Base-by-base conservation (phyloP, 2,329 filamentous ascomycete genomes). In the Fusarium proliferatum region DNA sequence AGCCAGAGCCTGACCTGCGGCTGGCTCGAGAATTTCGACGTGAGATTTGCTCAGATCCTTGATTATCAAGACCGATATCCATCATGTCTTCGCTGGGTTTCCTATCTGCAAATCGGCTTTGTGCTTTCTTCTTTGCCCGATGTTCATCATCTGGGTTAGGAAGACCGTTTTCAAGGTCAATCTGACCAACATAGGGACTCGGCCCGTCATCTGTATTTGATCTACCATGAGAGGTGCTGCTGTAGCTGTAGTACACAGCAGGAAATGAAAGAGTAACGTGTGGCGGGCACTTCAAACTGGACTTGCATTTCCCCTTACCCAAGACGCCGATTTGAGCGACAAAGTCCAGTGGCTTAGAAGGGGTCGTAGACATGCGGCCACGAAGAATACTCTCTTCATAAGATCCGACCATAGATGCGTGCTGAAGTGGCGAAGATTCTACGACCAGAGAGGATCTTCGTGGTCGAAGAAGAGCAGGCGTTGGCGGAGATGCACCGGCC, bases 331-430 rank as follows among this genome's bases (percentile, higher is more conserved):
- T 98, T 80, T 98, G 95, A 34, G 96, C 96, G 10, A 97, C 88
- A 79, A 99, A 99, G 74, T 97, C 92, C 10, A 99, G 85, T 10
- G 96, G 96, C 74, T 94, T 95, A 2, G 96, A 98, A 1, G 96
- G 96, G 5, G 92, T 96, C 3, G 95, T 98, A 34, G 96, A 98
- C 96, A 99, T 99, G 71, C 96, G 91, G 43, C 96, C 96, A 52
- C 94, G 91, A 4, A 99, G 85, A 68, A 99, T 98, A 34, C 95
- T 98, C 83, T 99, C 96, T 82, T 99, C 96, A 76, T 98, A 99
- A 4, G 96, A 98, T 5, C 96, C 96, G 5, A 98, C 96, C 93
- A 99, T 97, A 7, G 95, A 95, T 13, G 96, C 95, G 82, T 97
- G 94, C 64, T 96, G 93, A 34, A 96, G 85, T 8, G 94, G 92